Percentiles rank a stretch among this genome's conserved stretches.
phyloP scores from a whole-genome alignment of 176 grass and related monocot genomes.

The Elaeis guineensis region DNA sequence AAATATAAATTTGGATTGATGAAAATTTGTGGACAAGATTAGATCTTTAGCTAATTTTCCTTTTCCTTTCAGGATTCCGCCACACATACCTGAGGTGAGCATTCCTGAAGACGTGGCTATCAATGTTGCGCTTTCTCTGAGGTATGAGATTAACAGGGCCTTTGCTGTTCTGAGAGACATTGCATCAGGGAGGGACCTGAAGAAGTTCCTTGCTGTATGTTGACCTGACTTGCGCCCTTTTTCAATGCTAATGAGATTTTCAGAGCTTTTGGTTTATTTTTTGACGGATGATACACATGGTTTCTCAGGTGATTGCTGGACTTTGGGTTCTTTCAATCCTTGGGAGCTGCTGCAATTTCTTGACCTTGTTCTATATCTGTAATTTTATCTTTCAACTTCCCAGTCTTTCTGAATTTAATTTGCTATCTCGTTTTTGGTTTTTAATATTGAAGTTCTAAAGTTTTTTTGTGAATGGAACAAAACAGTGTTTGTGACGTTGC shows the following conservation, averaged over 20 bases:
- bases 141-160: slow-evolving; percentile 68
- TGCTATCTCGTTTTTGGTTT: too few relatives aligned
- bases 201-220: slow-evolving; percentile 91
- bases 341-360: slow-evolving; percentile 71
- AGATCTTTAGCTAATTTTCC: slow-evolving; percentile 3
- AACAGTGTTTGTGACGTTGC: slow-evolving; percentile 66
- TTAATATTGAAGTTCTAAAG: too few relatives aligned
- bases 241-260: not conserved
- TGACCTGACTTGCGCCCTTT: slow-evolving; percentile 3
- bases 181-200: slow-evolving; percentile 58
- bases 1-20: too few relatives aligned
- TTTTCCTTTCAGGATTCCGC: slow-evolving; percentile 54
- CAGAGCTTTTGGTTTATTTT: not conserved
- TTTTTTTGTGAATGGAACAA: slow-evolving; percentile 5
- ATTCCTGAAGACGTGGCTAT: slow-evolving; percentile 64
- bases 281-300: not conserved
- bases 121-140: slow-evolving; percentile 51
- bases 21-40: too few relatives aligned
- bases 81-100: slow-evolving; percentile 19
- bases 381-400: slow-evolving; percentile 13
- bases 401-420: not conserved
- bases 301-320: slow-evolving; percentile 61
- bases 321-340: slow-evolving; percentile 81
- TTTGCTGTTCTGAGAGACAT: slow-evolving; percentile 57
- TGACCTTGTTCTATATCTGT: slow-evolving; percentile 89